A percentile compares a stretch with the other conserved stretches of the same genome.
These are phyloP conservation scores for Punica granatum DNA, from an alignment of 345 rosid species.

Conservation along the genomic window DNA sequence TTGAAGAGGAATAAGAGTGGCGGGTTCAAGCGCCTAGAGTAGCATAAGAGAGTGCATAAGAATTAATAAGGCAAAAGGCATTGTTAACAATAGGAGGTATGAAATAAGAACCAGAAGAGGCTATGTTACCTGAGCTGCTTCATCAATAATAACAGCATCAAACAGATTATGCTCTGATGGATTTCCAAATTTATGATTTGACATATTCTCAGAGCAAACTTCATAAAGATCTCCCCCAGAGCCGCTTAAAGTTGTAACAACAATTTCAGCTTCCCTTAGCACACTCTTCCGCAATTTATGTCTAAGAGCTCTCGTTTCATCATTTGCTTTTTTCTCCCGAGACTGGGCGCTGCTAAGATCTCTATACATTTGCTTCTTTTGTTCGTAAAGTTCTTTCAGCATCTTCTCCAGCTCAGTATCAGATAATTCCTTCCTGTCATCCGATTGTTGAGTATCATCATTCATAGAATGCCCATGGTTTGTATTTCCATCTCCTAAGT, in stretches of 20 bases:
- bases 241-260: conserved; percentile 90
- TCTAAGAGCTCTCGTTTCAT: conserved; percentile 58
- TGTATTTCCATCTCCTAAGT: conserved; percentile 48
- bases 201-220: conserved; percentile 80
- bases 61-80: conserved; percentile 11
- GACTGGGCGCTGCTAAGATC: conserved; percentile 80
- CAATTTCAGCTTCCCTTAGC: conserved; percentile 90
- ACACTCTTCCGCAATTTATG: conserved; percentile 74
- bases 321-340: conserved; percentile 63
- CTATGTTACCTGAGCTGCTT: conserved; percentile 83
- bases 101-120: conserved; percentile 8
- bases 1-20: conserved; percentile 92
- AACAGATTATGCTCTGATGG: conserved; percentile 76
- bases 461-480: conserved; percentile 34
- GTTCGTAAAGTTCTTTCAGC: conserved; percentile 69
- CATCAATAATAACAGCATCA: conserved; percentile 93
- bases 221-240: conserved; percentile 95
- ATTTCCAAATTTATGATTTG: conserved; percentile 56
- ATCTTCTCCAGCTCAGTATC: conserved; percentile 55
- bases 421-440: conserved; percentile 50
- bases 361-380: conserved; percentile 72
- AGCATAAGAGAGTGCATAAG: conserved; percentile 9
- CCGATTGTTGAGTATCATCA: conserved; percentile 33
- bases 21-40: conserved; percentile 95
- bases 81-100: conserved; percentile 14